Percentiles rank a stretch among this genome's conserved stretches.
Evolutionary conservation across 176 grass and related monocot species (phyloP).

Genomic region (Hordeum marinum): DNA sequence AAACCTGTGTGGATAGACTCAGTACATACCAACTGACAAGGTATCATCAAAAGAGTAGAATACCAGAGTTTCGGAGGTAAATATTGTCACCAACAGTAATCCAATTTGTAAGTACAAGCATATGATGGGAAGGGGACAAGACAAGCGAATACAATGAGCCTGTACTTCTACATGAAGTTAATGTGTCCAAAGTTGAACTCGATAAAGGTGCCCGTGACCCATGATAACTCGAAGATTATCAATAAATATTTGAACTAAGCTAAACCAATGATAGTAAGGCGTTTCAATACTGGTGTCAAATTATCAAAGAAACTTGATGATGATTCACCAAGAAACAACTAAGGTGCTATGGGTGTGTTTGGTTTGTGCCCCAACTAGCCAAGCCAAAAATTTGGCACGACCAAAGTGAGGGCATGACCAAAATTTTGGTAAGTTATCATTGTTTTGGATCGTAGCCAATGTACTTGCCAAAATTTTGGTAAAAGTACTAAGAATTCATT

Average conservation of each 20-base stretch:
- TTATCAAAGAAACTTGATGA: slow-evolving; percentile 1
- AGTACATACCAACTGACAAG: slow-evolving; percentile 17
- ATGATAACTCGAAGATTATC: background rate
- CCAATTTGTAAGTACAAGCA: background rate
- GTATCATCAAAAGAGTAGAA: background rate
- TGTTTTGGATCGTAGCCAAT: too few relatives aligned
- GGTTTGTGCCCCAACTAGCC: too few relatives aligned
- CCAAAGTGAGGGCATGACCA: too few relatives aligned
- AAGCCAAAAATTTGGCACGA: too few relatives aligned
- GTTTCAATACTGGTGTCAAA: background rate
- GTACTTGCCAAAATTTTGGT: too few relatives aligned
- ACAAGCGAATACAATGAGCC: background rate
- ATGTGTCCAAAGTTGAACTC: background rate
- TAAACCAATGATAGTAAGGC: background rate
- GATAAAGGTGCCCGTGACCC: background rate
- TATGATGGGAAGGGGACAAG: background rate
- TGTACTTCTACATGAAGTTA: background rate
- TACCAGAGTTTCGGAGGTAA: background rate
- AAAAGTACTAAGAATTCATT: too few relatives aligned
- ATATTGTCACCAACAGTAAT: background rate
- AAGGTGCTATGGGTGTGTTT: too few relatives aligned
- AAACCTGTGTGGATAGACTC: slow-evolving; percentile 47
- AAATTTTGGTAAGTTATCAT: too few relatives aligned
- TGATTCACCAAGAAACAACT: background rate
- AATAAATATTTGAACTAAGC: background rate